Percentiles rank a stretch among this genome's conserved stretches.
Evolutionary conservation across 169 alveolate species (phyloP).

Genomic region (Cystoisospora suis): DNA sequence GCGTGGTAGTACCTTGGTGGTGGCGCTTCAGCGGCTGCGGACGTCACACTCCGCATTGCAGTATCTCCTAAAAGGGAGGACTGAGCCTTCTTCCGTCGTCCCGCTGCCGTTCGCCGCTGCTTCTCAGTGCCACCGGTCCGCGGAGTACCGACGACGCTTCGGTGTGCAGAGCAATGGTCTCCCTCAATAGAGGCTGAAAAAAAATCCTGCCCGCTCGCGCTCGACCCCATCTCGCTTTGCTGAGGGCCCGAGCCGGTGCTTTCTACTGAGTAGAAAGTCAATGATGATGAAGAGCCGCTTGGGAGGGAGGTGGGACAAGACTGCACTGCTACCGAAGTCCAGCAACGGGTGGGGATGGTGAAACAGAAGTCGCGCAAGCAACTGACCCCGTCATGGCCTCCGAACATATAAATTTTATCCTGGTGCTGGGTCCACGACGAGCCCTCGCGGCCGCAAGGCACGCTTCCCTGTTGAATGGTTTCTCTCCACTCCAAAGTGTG

Average conservation of each 20-base stretch:
- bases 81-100: too few relatives aligned
- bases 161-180: too few relatives aligned
- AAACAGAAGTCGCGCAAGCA: conserved; percentile 82
- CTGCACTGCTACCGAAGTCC: neutral
- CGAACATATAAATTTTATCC: conserved; percentile 79
- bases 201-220: neutral
- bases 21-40: conserved; percentile 71
- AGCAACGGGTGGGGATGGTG: conserved; percentile 66
- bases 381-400: conserved; percentile 89
- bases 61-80: too few relatives aligned
- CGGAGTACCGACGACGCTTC: too few relatives aligned
- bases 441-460: conserved; percentile 76
- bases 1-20: conserved; percentile 87
- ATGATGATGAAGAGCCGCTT: too few relatives aligned
- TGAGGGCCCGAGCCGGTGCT: neutral
- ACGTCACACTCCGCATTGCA: conserved; percentile 77
- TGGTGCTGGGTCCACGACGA: conserved; percentile 72
- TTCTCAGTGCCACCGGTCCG: too few relatives aligned
- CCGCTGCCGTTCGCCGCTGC: too few relatives aligned
- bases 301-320: neutral
- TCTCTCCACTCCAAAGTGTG: conserved; percentile 70
- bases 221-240: neutral
- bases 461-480: conserved; percentile 62
- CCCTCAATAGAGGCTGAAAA: neutral
- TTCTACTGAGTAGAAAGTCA: too few relatives aligned